phyloP scores from a whole-genome alignment of 306 rosid species.

The Lablab purpureus region DNA sequence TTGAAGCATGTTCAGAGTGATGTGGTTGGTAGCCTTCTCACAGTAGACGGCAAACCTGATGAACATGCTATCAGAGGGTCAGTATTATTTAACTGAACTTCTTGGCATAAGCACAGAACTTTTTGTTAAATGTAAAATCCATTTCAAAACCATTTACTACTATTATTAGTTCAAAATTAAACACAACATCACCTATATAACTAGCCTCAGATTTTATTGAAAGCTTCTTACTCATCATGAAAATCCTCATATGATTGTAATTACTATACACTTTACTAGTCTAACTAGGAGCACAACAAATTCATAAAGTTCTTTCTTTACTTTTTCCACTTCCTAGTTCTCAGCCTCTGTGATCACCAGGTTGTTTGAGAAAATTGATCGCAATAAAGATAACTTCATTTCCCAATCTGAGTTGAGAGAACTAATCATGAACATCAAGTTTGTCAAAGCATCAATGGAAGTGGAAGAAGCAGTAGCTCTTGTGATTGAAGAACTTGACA shows the following conservation, averaged over 20 bases:
- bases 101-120: neutral
- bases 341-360: conserved; percentile 27
- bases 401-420: conserved; percentile 47
- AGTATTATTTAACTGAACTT: conserved; percentile 9
- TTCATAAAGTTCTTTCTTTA: neutral
- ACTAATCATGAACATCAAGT: conserved; percentile 43
- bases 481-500: conserved; percentile 52
- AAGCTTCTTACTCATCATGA: neutral
- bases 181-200: neutral
- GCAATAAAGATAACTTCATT: conserved; percentile 45
- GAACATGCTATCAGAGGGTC: conserved; percentile 45
- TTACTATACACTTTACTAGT: neutral
- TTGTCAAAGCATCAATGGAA: conserved; percentile 41
- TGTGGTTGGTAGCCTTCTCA: conserved; percentile 47
- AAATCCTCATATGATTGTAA: neutral
- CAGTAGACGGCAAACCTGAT: conserved; percentile 46
- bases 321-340: neutral
- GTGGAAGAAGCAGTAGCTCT: conserved; percentile 49
- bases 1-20: conserved; percentile 45
- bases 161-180: neutral
- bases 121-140: neutral
- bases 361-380: conserved; percentile 49
- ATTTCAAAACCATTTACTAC: neutral
- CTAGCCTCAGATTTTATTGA: neutral
- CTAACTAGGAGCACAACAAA: neutral